phyloP scores from a whole-genome alignment of 2,329 filamentous ascomycete genomes.

The Pseudogymnoascus sp. region DNA sequence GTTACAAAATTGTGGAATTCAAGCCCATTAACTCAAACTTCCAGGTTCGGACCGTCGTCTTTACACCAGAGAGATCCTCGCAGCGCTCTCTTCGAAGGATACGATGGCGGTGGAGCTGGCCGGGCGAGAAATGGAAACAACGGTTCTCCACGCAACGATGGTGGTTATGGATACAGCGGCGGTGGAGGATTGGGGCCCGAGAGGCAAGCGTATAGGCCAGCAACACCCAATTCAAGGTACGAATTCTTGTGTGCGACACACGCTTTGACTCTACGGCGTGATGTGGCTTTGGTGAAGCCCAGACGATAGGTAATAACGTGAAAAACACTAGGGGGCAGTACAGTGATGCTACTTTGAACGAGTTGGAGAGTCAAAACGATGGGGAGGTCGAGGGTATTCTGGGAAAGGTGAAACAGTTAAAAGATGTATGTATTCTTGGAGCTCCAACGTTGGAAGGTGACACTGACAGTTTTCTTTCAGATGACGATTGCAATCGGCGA shows the following conservation, averaged over 20 bases:
- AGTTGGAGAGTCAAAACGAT: constrained; percentile 94
- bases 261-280: neutral
- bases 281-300: neutral
- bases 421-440: constrained; percentile 56
- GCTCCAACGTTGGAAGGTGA: neutral
- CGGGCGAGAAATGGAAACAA: constrained; percentile 12
- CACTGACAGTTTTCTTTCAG: constrained; percentile 34
- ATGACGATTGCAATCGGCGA: constrained; percentile 90
- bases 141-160: constrained; percentile 18
- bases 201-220: constrained; percentile 46
- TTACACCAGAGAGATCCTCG: constrained; percentile 68
- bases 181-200: constrained; percentile 26
- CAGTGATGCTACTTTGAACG: constrained; percentile 80
- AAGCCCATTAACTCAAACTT: neutral
- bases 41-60: constrained; percentile 57
- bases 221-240: constrained; percentile 64
- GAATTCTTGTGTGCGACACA: constrained; percentile 20
- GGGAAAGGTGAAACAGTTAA: constrained; percentile 81
- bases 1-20: neutral
- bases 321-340: constrained; percentile 65
- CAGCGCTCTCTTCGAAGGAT: constrained; percentile 68
- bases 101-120: constrained; percentile 43
- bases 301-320: neutral
- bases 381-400: constrained; percentile 81
- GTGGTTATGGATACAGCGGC: constrained; percentile 45